Evolutionary conservation across 1,139 yeast species (phyloP).

Genomic region (Taphrina flavorubra): DNA sequence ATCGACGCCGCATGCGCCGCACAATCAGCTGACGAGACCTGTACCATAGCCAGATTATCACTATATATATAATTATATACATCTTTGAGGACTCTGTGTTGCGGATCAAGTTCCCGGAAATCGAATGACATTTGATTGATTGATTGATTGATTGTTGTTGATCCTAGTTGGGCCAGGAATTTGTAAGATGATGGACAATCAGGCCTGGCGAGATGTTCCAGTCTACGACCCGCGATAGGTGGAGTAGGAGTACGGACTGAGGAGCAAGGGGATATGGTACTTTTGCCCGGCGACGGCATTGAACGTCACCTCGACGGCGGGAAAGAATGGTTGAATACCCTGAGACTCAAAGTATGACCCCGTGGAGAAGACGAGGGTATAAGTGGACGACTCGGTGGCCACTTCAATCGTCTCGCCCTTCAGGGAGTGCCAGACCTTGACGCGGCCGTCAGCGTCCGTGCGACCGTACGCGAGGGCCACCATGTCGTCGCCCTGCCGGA

Average conservation of each 20-base stretch:
- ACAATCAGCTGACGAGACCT: neutral
- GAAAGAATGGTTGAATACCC: slow-evolving; percentile 43
- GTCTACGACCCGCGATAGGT: slow-evolving; percentile 79
- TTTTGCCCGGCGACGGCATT: slow-evolving; percentile 55
- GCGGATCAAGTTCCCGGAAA: no score
- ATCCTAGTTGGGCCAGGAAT: no score
- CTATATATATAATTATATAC: neutral
- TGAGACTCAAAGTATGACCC: slow-evolving; percentile 32
- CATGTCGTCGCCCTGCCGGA: slow-evolving; percentile 19
- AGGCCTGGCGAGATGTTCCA: no score
- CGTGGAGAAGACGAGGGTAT: slow-evolving; percentile 39
- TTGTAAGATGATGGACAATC: no score
- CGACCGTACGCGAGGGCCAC: slow-evolving; percentile 35
- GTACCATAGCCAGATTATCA: neutral
- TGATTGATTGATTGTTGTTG: no score
- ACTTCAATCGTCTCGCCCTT: slow-evolving; percentile 8
- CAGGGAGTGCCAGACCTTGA: slow-evolving; percentile 27
- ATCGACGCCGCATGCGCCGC: slow-evolving; percentile 11
- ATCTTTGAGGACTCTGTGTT: no score
- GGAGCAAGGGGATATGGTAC: slow-evolving; percentile 81
- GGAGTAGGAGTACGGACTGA: slow-evolving; percentile 84
- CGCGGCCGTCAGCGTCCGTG: slow-evolving; percentile 41
- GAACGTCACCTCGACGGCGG: slow-evolving; percentile 44
- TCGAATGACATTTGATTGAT: no score
- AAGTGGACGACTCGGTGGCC: slow-evolving; percentile 25